These are phyloP conservation scores for Ceratobasidium sp. DNA, from an alignment of 1,284 basidiomycete species.

Conservation along the genomic window DNA sequence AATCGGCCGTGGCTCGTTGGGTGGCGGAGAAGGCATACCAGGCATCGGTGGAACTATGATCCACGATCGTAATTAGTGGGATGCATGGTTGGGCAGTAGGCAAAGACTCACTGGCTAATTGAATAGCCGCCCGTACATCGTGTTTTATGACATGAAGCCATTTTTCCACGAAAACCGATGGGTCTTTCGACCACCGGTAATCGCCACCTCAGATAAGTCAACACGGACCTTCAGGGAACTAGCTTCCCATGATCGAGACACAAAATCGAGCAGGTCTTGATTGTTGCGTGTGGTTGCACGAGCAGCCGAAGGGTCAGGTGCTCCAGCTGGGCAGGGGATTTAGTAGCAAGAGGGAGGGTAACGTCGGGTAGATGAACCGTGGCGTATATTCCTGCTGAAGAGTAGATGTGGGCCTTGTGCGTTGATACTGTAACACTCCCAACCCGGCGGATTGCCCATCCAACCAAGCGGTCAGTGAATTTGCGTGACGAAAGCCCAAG, in stretches of 20 bases:
- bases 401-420: background rate
- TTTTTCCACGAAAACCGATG: constrained; percentile 8
- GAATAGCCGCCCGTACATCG: background rate
- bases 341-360: constrained; percentile 4
- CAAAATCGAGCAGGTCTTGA: constrained; percentile 5
- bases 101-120: background rate
- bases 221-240: background rate
- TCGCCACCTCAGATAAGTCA: background rate
- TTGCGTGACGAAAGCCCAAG: background rate
- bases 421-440: constrained; percentile 7
- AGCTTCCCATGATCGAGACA: background rate
- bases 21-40: constrained; percentile 11
- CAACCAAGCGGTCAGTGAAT: constrained; percentile 9
- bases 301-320: background rate
- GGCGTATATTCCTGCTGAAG: background rate
- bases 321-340: background rate
- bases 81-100: no score
- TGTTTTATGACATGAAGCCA: background rate
- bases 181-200: background rate
- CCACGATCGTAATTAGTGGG: background rate
- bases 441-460: constrained; percentile 19
- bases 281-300: background rate
- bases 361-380: constrained; percentile 4
- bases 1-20: constrained; percentile 21
- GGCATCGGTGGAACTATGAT: constrained; percentile 25